These are phyloP conservation scores for Sporothrix humicola DNA, from an alignment of 2,329 filamentous ascomycete genomes.

Conservation along the genomic window DNA sequence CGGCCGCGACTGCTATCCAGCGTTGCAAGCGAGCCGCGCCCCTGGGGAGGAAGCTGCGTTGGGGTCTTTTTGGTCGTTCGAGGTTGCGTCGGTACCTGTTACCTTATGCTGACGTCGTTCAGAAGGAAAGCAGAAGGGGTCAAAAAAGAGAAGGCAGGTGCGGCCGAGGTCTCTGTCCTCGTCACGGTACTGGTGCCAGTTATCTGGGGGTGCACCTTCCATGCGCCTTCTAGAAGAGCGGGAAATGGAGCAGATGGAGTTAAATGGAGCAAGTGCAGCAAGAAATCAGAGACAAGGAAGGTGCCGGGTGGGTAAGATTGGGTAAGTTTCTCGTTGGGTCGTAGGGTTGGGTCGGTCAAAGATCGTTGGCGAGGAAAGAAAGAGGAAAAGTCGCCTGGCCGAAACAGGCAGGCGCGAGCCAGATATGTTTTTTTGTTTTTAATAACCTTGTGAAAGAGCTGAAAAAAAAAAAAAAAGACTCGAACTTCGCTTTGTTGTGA, in stretches of 20 bases:
- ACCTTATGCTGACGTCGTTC: neutral
- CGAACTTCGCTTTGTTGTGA: neutral
- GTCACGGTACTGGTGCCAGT: neutral
- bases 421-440: conserved; percentile 11
- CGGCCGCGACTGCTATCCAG: conserved; percentile 27
- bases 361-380: neutral
- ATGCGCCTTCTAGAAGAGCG: conserved; percentile 21
- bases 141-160: neutral
- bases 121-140: too few relatives aligned
- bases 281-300: conserved; percentile 20
- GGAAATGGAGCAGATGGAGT: neutral
- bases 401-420: conserved; percentile 32
- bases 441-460: neutral
- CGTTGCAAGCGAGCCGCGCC: conserved; percentile 28
- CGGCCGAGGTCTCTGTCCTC: conserved; percentile 1
- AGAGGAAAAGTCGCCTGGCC: conserved; percentile 26
- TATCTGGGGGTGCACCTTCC: neutral
- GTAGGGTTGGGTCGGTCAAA: neutral
- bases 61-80: neutral
- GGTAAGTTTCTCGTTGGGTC: neutral
- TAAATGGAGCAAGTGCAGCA: neutral
- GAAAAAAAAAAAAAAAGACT: neutral
- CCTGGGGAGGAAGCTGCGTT: conserved; percentile 9
- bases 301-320: neutral
- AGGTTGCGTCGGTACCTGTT: conserved; percentile 9